Percentiles rank a stretch among this genome's conserved stretches.
These are phyloP conservation scores for Capsella bursapastoris DNA, from an alignment of 345 rosid genomes.

Conservation along the genomic window DNA sequence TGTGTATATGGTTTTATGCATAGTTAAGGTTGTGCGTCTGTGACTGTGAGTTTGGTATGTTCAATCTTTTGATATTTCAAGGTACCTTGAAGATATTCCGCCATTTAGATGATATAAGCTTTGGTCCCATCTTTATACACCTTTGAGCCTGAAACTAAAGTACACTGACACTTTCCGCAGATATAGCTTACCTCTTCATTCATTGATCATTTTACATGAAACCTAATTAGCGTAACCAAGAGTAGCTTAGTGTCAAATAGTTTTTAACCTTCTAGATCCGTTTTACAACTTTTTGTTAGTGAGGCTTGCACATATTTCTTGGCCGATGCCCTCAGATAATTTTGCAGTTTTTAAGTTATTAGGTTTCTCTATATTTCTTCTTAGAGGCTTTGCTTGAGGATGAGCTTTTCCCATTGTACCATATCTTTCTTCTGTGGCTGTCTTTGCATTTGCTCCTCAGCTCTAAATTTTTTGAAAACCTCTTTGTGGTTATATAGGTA, in stretches of 20 bases:
- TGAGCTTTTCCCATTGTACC: background rate
- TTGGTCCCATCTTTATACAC: background rate
- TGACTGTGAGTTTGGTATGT: slow-evolving; percentile 9
- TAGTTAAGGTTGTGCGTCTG: slow-evolving; percentile 10
- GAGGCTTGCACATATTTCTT: slow-evolving; percentile 3
- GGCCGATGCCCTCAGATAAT: background rate
- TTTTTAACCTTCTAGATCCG: background rate
- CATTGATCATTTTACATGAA: slow-evolving; percentile 10
- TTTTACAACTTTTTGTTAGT: background rate
- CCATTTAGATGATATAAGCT: background rate
- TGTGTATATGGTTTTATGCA: background rate
- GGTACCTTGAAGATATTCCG: background rate
- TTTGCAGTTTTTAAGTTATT: background rate
- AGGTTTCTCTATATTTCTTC: background rate
- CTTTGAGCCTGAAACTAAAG: background rate
- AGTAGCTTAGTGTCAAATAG: background rate
- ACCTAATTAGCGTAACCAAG: background rate
- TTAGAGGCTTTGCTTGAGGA: slow-evolving; percentile 16
- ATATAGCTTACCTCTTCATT: slow-evolving; percentile 4
- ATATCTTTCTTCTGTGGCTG: slow-evolving; percentile 15
- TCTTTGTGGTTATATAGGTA: slow-evolving; percentile 51
- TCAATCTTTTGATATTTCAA: slow-evolving; percentile 2
- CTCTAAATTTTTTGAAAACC: background rate
- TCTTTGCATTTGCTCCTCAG: slow-evolving; percentile 23
- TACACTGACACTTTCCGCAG: background rate